Percentiles rank a stretch among this genome's conserved stretches.
phyloP scores from a whole-genome alignment of 495 filamentous ascomycete species.

The Friedmanniomyces endolithicus region DNA sequence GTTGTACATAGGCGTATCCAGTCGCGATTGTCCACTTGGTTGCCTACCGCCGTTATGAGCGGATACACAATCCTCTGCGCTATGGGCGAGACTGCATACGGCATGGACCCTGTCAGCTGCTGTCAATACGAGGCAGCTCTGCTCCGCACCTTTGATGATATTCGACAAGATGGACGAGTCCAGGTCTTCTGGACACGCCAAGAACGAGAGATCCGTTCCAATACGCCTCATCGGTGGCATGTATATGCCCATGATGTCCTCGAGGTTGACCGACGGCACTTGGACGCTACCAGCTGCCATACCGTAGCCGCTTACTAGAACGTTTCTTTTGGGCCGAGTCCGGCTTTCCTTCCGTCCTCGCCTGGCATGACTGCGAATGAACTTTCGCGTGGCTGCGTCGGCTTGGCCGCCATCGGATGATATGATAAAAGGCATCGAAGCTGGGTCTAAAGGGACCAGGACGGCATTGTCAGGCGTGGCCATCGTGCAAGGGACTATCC shows the following conservation, averaged over 20 bases:
- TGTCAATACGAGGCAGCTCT: not conserved
- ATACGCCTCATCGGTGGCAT: slow-evolving; percentile 2
- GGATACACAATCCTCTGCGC: slow-evolving; percentile 4
- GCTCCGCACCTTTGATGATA: slow-evolving; percentile 6
- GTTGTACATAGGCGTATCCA: not conserved
- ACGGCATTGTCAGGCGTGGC: not conserved
- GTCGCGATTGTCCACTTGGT: not conserved
- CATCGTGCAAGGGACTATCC: not conserved
- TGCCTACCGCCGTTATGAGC: slow-evolving; percentile 4
- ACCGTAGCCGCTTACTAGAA: not conserved
- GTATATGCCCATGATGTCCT: slow-evolving; percentile 1
- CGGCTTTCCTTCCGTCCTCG: slow-evolving; percentile 4
- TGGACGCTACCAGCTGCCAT: not conserved
- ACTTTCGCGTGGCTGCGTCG: slow-evolving; percentile 2
- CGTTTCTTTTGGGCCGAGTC: not conserved
- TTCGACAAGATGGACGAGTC: not conserved
- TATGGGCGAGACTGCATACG: slow-evolving; percentile 5
- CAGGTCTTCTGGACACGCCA: not conserved
- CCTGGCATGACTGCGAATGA: slow-evolving; percentile 6
- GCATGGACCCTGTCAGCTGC: not conserved
- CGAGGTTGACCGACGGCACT: not conserved
- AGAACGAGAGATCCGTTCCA: slow-evolving; percentile 4
- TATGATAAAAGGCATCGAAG: slow-evolving; percentile 4
- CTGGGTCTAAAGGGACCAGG: not conserved
- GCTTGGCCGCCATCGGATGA: not conserved